Base-by-base conservation (phyloP, 2,329 filamentous ascomycete genomes). In the Clonostachys rosea region DNA sequence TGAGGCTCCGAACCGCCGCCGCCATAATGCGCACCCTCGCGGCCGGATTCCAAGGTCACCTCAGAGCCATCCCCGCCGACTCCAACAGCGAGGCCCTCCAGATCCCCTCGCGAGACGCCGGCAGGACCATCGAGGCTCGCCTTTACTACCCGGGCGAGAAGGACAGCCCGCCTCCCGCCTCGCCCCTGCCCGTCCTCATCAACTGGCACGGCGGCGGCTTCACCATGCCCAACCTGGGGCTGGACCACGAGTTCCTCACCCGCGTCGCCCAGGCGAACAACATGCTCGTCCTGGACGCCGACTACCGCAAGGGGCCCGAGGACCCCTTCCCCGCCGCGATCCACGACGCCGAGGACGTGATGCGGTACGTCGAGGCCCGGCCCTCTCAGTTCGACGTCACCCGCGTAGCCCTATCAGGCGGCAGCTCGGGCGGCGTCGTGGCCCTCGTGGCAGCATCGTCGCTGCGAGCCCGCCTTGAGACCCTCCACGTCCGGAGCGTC, bases 401-500 rank as follows among this genome's bases (percentile, higher is more conserved):
- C 2, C 54, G 59, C 1, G 52, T 78, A 10, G 73, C 69, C 2
- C 41, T 77, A 0, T 70, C 68, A 6, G 75, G 75, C 0, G 71
- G 71, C 40, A 72, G 68, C 9, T 70, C 70, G 0, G 76, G 76
- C 2, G 74, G 61, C 1, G 73, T 68, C 48, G 55, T 78, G 20
- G 67, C 68, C 10, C 52, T 77, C 0, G 52, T 62, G 1, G 60
- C 54, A 1, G 54, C 60, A 1, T 55, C 56, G 9, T 46, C 56
- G 20, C 44, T 61, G 2, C 54, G 76, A 10, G 40, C 10, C 0
- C 16, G 47, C 34, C 47, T 52, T 16, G 64, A 65, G 52, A 61
- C 18, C 18, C 42, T 76, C 50, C 73, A 77, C 12, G 76, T 68
- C 50, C 68, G 67, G 40, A 20, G 16, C 3, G 41, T 24, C 14